phyloP scores from a whole-genome alignment of 2,329 filamentous ascomycete genomes.

The Claviceps maximensis region DNA sequence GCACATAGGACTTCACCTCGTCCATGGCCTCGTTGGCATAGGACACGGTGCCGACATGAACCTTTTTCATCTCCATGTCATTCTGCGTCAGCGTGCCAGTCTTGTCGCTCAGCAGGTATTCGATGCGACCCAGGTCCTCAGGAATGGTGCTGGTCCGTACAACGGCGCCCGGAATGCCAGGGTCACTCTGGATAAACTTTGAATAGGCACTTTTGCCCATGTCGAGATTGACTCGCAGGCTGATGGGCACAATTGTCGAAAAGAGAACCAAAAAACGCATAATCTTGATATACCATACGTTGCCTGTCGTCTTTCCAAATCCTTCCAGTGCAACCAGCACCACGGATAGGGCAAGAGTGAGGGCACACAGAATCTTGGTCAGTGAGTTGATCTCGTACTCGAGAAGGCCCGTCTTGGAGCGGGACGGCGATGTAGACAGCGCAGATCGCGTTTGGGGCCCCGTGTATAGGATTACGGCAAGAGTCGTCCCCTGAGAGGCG shows the following conservation, averaged over 20 bases:
- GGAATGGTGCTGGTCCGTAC: constrained; percentile 96
- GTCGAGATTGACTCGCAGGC: constrained; percentile 88
- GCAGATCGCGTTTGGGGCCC: constrained; percentile 89
- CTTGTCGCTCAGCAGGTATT: constrained; percentile 93
- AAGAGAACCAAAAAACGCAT: constrained; percentile 97
- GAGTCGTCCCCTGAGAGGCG: constrained; percentile 76
- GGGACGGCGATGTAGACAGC: constrained; percentile 78
- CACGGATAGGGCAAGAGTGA: constrained; percentile 77
- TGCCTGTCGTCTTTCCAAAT: constrained; percentile 53
- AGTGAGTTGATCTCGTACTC: constrained; percentile 96
- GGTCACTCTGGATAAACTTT: constrained; percentile 84
- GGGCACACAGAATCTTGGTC: constrained; percentile 85
- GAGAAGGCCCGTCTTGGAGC: constrained; percentile 85
- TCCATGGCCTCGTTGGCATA: constrained; percentile 99
- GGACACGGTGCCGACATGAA: constrained; percentile 94
- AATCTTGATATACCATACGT: constrained; percentile 87
- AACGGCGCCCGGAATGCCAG: constrained; percentile 80
- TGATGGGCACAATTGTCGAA: constrained; percentile 98
- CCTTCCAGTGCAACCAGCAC: constrained; percentile 79
- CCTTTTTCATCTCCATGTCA: constrained; percentile 98
- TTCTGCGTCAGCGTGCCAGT: constrained; percentile 97
- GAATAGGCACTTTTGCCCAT: constrained; percentile 96
- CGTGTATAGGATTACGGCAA: constrained; percentile 88
- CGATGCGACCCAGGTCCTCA: constrained; percentile 87
- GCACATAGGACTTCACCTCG: constrained; percentile 77